A percentile compares a stretch with the other conserved stretches of the same genome.
These are phyloP conservation scores for Arthroderma sp. DNA, from an alignment of 2,329 filamentous ascomycete genomes.

Conservation along the genomic window DNA sequence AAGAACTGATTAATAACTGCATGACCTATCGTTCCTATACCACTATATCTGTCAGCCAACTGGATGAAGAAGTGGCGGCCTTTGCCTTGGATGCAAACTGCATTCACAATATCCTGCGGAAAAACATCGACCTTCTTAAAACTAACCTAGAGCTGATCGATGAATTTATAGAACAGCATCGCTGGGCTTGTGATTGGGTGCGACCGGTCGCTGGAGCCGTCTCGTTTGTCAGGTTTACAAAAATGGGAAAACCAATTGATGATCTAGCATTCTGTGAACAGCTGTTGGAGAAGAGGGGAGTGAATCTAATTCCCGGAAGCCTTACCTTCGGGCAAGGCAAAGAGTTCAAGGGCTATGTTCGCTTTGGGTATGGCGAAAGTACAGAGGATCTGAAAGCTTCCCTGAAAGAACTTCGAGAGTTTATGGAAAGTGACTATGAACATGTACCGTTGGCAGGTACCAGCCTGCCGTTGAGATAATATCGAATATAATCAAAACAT, in stretches of 20 bases:
- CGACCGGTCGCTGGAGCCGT: constrained; percentile 69
- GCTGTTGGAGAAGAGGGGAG: constrained; percentile 54
- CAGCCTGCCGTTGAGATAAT: constrained; percentile 2
- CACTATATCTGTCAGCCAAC: constrained; percentile 69
- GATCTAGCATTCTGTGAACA: constrained; percentile 59
- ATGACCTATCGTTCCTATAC: constrained; percentile 64
- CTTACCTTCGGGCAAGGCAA: constrained; percentile 54
- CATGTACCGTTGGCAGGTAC: constrained; percentile 27
- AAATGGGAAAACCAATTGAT: constrained; percentile 50
- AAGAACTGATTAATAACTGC: constrained; percentile 48
- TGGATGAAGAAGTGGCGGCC: constrained; percentile 66
- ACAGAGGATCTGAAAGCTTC: constrained; percentile 56
- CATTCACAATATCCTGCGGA: constrained; percentile 47
- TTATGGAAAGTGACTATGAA: constrained; percentile 44
- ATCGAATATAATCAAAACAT: neutral
- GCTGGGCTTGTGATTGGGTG: constrained; percentile 53
- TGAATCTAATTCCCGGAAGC: constrained; percentile 61
- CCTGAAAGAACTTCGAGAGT: constrained; percentile 42
- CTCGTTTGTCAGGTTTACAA: constrained; percentile 58
- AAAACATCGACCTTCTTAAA: constrained; percentile 54
- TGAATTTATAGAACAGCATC: constrained; percentile 52
- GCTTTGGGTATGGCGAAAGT: constrained; percentile 62
- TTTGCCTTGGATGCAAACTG: constrained; percentile 56
- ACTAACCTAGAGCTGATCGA: constrained; percentile 55
- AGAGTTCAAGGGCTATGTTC: constrained; percentile 61